Base-by-base conservation (phyloP, 306 rosid genomes). In the Medicago lupulina region DNA sequence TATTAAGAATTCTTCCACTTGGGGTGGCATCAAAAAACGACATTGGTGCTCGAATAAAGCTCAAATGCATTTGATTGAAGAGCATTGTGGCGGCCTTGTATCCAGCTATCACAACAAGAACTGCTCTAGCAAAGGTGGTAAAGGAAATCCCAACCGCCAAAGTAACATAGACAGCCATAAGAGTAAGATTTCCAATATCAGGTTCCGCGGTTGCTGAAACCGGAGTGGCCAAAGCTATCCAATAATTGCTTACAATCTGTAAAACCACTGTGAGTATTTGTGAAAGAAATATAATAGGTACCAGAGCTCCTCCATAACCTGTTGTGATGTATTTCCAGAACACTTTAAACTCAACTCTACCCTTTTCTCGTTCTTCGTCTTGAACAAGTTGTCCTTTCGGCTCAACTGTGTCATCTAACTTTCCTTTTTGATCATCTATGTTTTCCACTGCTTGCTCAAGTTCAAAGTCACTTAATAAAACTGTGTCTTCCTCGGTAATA, bases 161-260 rank as follows among this genome's bases (percentile, higher is more conserved):
- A 75, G 89, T 85, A 71, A 82, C 90, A 58, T 84, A 93, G 69
- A 93, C 90, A 18, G 67, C 60, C 62, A 91, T 72, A 25, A 91
- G 96, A 49, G 61, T 85, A 71, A 84, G 73, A 67, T 64, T 77
- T 58, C 68, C 80, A 67, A 86, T 80, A 54, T 72, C 34, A 40
- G 90, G 77, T 34, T 89, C 82, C 12, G 41, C 49, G 6, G 85
- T 91, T 67, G 51, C 70, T 12, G 96, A 91, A 58, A 79, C 85
- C 43, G 97, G 96, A 83, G 88, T 83, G 60, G 89, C 96, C 92
- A 86, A 86, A 47, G 98, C 88, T 90, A 91, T 93, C 98, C 98
- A 93, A 67, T 88, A 93, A 82, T 87, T 93, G 87, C 97, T 89
- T 54, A 85, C 91, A 57, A 93, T 84, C 76, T 89, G 88, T 71